Evolutionary conservation across 176 grass and related monocot genomes (phyloP).

Genomic region (Puccinellia tenuiflora): DNA sequence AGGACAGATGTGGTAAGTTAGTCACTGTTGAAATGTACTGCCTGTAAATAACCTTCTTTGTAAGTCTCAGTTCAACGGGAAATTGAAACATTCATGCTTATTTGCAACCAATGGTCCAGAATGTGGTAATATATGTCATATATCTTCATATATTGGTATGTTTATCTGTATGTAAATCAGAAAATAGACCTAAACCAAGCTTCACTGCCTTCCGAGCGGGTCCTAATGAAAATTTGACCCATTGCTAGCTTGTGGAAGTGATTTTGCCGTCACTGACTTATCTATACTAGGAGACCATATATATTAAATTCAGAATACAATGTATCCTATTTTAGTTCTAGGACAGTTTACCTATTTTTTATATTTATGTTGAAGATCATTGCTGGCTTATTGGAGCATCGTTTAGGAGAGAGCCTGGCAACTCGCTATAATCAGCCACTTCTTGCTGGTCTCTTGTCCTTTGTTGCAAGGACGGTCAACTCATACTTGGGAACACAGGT

Average conservation of each 20-base stretch:
- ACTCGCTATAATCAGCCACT: conserved; percentile 74
- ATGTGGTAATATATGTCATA: not conserved
- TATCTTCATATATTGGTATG: not conserved
- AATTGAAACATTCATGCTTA: not conserved
- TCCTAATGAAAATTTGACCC: not conserved
- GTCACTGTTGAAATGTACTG: not conserved
- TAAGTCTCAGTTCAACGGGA: not conserved
- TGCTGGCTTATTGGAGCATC: conserved; percentile 89
- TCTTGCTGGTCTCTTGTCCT: conserved; percentile 81
- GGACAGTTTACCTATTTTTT: not conserved
- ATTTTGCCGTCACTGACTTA: not conserved
- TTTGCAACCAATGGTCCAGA: not conserved
- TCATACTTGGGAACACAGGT: conserved; percentile 99
- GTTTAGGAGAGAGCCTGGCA: conserved; percentile 67
- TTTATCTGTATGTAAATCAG: not conserved
- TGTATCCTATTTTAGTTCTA: not conserved
- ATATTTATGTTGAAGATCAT: conserved; percentile 58
- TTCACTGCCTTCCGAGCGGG: not conserved
- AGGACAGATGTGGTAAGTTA: not conserved
- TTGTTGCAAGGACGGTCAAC: conserved; percentile 73
- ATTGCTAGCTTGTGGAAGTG: not conserved
- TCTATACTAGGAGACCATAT: not conserved
- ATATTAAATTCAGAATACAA: not conserved
- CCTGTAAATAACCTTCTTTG: not conserved
- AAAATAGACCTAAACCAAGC: not conserved